Base-by-base conservation (phyloP, 306 rosid species). In the Vigna mungo region DNA sequence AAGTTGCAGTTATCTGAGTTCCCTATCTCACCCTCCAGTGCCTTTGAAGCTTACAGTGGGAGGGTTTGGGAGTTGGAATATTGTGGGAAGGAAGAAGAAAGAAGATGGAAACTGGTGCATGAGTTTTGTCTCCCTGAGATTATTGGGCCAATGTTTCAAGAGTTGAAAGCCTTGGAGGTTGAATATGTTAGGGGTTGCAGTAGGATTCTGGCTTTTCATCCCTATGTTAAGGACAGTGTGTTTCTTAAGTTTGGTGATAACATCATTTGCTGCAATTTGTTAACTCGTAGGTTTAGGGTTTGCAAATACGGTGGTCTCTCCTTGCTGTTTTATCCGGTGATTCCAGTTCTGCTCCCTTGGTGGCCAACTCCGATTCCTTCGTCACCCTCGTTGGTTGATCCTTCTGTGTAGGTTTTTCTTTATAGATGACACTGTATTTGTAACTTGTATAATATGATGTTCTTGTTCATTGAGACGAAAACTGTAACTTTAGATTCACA, bases 311-410 rank as follows among this genome's bases (percentile, higher is more conserved):
- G 37, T 25, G 75, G 81, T n/a, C 68, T 54, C 6, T 58, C 81
- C 21, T 77, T 77, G 74, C 68, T 48, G 9, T 77, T 66, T 44
- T 77, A 39, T 41, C 81, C 81, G 0, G 59, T 77, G 7, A 67
- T 37, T 18, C 68, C 81, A 55, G 1, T 77, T 43, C n/a, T 56
- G 21, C 59, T 77, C 5, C 81, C 81, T 9, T 77, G 81, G 60
- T 77, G 81, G 81, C 81, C 81, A 41, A 67, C 81, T 55, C 74
- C 81, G 0, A 54, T 77, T 53, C 74, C 81, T 41, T 41, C 55
- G 1, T 9, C 54, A 4, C 36, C 69, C 5, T 74, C 0, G 3
- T 68, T 23, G 39, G 3, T 44, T 18, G 34, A 20, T 41, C 17
- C 1, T 16, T 30, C 7, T 14, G 9, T 30, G 3, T 30, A 60